Base-by-base conservation (phyloP, 148 eudicot genomes). In the Pharnaceum exiguum region DNA sequence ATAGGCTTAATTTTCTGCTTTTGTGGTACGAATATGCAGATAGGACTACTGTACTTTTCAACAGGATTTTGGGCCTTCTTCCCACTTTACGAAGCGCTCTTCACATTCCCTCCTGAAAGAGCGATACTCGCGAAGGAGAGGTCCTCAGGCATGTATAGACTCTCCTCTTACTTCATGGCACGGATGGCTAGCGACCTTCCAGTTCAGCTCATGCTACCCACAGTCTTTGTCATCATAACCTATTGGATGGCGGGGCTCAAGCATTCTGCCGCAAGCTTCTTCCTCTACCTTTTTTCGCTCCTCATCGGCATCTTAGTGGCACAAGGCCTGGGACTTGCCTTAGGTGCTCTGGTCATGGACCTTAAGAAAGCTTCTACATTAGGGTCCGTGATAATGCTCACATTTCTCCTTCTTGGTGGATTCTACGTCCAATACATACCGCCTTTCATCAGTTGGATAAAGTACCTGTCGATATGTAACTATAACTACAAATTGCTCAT, bases 201-300 rank as follows among this genome's bases (percentile, higher is more conserved):
- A 5, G 75, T 91, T 76, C 87, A 73, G 53, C 81, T 91, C 3
- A 72, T 85, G 10, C 97, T 87, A 3, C 97, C 97, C 37, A 84
- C 90, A 0, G 36, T 46, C 2, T 91, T 73, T 27, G 33, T 73
- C 22, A 36, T 46, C 57, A 75, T 91, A 61, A 68, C 84, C 1
- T 91, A 91, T 44, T 91, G 77, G 78, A 87, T 90, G 97, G 82
- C 87, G 0, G 95, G 93, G 1, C 77, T 90, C 2, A 80, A 84
- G 37, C 66, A 73, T 5, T 33, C 68, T 0, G 29, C 75, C 1
- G 27, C 30, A 5, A 65, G 71, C 43, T 87, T 87, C 79, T 44
- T 80, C 0, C 5, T 53, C 28, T 70, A 72, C 57, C 54, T 87
- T 11, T 67, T 75, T 10, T 43, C 65, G 0, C 77, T 91, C 16